Conservation (phyloP, 2,329 filamentous ascomycete genomes). For the Penicillium sclerotiorum region DNA sequence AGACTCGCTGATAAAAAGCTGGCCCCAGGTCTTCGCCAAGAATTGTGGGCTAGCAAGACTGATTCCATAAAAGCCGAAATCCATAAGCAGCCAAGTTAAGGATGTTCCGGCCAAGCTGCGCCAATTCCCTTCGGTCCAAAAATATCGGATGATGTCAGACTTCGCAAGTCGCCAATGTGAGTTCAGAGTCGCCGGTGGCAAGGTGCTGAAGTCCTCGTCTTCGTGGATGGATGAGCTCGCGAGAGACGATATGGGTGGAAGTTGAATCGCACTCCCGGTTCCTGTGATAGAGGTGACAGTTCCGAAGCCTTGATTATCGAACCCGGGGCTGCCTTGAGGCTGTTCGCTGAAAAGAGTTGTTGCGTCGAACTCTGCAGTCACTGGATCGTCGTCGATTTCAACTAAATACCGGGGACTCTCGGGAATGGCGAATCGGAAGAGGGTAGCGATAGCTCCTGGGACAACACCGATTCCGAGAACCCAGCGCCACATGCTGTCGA, state of each 20-base stretch:
- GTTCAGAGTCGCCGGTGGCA: conserved; percentile 43
- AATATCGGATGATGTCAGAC: conserved; percentile 44
- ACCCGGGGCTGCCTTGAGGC: conserved; percentile 12
- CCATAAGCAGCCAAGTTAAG: conserved; percentile 58
- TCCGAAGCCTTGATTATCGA: conserved; percentile 32
- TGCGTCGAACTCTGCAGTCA: conserved; percentile 61
- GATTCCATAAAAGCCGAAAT: conserved; percentile 62
- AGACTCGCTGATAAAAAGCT: conserved; percentile 29
- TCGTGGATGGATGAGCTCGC: conserved; percentile 28
- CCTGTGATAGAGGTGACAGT: conserved; percentile 3
- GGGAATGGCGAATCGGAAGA: conserved; percentile 68
- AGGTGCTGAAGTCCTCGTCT: conserved; percentile 22
- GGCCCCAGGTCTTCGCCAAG: conserved; percentile 45
- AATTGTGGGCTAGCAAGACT: conserved; percentile 50
- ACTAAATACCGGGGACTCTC: conserved; percentile 68
- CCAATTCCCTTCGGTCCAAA: conserved; percentile 49
- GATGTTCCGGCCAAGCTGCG: conserved; percentile 49
- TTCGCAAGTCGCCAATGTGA: conserved; percentile 44
- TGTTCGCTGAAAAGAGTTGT: conserved; percentile 61
- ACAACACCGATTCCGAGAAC: conserved; percentile 67
- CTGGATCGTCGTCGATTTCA: conserved; percentile 65
- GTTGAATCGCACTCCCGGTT: conserved; percentile 19
- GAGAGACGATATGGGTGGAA: conserved; percentile 31
- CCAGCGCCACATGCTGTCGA: conserved; percentile 68
- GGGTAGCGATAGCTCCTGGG: conserved; percentile 64